Percentiles rank a stretch among this genome's conserved stretches.
These are phyloP conservation scores for Xerocomellus intermedius DNA, from an alignment of 768 basidiomycete genomes.

Conservation along the genomic window DNA sequence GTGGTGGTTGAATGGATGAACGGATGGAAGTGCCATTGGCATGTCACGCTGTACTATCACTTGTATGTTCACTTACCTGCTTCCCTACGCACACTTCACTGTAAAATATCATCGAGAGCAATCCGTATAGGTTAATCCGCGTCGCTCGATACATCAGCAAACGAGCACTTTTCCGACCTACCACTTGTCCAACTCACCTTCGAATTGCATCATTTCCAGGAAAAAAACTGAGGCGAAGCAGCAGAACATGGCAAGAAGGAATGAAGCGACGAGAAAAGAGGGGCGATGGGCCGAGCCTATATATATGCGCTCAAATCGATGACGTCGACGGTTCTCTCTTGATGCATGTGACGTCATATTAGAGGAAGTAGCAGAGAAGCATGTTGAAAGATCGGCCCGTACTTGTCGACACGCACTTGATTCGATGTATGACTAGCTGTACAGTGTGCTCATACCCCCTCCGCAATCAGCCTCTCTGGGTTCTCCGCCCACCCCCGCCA, in stretches of 20 bases:
- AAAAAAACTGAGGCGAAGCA: not conserved
- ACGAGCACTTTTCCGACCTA: too few relatives aligned
- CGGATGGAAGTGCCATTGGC: not conserved
- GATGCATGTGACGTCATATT: not conserved
- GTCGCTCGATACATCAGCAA: too few relatives aligned
- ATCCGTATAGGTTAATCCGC: not conserved
- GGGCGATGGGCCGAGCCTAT: too few relatives aligned
- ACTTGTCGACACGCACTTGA: not conserved
- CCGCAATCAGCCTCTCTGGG: constrained; percentile 66
- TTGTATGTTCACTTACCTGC: not conserved
- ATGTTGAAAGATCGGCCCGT: not conserved
- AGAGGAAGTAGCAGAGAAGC: not conserved
- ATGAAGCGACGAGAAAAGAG: not conserved
- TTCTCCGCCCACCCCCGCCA: constrained; percentile 81
- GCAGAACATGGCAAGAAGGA: not conserved
- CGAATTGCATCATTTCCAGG: too few relatives aligned
- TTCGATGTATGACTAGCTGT: not conserved
- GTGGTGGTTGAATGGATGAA: not conserved
- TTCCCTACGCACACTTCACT: not conserved
- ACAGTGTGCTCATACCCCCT: constrained; percentile 34
- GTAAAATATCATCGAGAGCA: not conserved
- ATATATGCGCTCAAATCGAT: not conserved
- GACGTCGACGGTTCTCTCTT: not conserved
- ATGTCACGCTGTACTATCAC: not conserved
- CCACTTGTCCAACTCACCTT: not conserved